Conservation (phyloP, 352 stramenopile genomes). For the Phytophthora crassamura region DNA sequence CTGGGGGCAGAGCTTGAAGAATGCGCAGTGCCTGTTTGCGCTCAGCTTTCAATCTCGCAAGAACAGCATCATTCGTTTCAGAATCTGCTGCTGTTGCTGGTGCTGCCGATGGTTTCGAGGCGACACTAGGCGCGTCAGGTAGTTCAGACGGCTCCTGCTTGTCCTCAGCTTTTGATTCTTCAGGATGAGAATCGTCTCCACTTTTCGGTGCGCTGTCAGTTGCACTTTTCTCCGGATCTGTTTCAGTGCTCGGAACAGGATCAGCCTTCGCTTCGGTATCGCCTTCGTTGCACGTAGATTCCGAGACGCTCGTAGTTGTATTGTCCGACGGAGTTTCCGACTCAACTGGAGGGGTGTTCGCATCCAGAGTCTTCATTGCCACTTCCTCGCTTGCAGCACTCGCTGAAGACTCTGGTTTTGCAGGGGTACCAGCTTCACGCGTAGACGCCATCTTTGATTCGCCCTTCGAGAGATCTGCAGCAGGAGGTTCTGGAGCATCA, state of each 20-base stretch:
- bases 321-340: constrained; percentile 3
- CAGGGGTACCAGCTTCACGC: background rate
- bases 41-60: constrained; percentile 24
- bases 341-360: background rate
- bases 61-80: background rate
- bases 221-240: constrained; percentile 1
- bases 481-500: background rate
- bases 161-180: constrained; percentile 5
- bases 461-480: background rate
- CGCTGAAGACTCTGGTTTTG: background rate
- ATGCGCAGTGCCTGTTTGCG: constrained; percentile 48
- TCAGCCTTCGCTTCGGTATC: constrained; percentile 5
- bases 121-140: background rate
- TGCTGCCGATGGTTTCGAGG: background rate
- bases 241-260: background rate
- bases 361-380: constrained; percentile 5
- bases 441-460: constrained; percentile 7
- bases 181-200: background rate
- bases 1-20: constrained; percentile 47
- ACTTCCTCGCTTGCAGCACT: background rate
- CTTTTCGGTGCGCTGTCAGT: background rate
- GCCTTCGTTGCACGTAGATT: constrained; percentile 3
- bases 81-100: background rate
- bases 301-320: background rate
- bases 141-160: background rate